Evolutionary conservation across 1,139 yeast genomes (phyloP), one percentile per base, ranked within the genome.

Genomic region (Saccharomyces hybrid): DNA sequence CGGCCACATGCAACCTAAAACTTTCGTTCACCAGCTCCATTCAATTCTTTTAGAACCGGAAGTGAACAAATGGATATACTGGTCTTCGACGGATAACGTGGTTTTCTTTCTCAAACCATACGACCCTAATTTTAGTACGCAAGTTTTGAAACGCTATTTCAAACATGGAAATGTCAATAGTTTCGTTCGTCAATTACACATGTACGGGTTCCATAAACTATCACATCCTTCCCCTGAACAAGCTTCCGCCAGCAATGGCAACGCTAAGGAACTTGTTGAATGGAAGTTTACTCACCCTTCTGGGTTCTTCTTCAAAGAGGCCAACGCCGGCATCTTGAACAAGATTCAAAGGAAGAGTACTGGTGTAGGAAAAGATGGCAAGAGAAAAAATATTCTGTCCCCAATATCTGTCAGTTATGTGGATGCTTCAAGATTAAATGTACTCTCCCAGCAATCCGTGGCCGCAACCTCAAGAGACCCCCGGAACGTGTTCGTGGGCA

Each of bases 261-360:
- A 55, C 14, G 58, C 60, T 25, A 65, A 63, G 47, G 65, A 66
- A 32, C 65, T 63, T 26, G 58, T 68, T 72, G 58, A 79, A 4
- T 91, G 98, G 98, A 96, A 88, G 70, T 91, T 91, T 72, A 84
- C 85, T 60, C 99, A 91, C 66, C 83, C 87, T 49, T 81, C 84
- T 46, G 96, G 95, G 5, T 74, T 78, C 56, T 91, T 91, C 71
- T 80, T 78, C 62, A 84, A 88, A 57, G 90, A 88, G 54, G 93
- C 90, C 66, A 82, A 83, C 56, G 82, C 78, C 49, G 76, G 55
- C 13, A 58, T 63, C 47, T 52, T 67, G 54, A 62, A 57, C 49
- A 62, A 64, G 50, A 68, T 68, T 46, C 70, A 63, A 53, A 61
- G 72, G 52, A 69, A 68, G 53, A 58, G 64, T 26, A 63, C 66